Base-by-base conservation (phyloP, 257 asterid species). In the Solanum paucissectum region DNA sequence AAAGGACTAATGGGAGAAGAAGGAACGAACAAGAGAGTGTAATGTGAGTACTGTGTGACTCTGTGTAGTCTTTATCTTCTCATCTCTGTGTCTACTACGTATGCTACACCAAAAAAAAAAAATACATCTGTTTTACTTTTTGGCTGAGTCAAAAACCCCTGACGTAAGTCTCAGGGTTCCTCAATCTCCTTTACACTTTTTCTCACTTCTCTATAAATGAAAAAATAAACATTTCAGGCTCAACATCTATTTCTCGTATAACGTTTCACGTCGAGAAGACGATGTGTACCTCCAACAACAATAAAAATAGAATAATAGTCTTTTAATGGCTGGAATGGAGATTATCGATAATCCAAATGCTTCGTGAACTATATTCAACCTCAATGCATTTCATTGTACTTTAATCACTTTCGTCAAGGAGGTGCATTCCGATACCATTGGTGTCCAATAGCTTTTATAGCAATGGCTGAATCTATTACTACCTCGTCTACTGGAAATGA, bases 41-140 rank as follows among this genome's bases (percentile, higher is more conserved):
- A 81, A 62, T 82, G 89, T 42, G 60, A 42, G 32, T 25, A 69
- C 62, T 72, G 87, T 83, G 62, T 49, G 85, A 25, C n/a, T 82
- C 44, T 88, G 87, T 68, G 89, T 68, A n/a, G 49, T 60, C 90
- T 76, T 33, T 83, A 27, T 71, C 60, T 69, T 86, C 64, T 73
- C 34, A 25, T 83, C 73, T 62, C 44, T 89, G 16, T 4, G 81
- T 42, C 9, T 55, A 85, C 82, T 29, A 55, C 75, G 34, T 77
- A 66, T 32, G 42, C 75, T 88, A 49, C 42, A 46, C 36, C 10
- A 6, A 55, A 42, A 7, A 25, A 42, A n/a, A 13, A 5, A 29
- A 66, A 66, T 29, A 82, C 21, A 82, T 32, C 86, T 46, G 86
- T 82, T 82, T 29, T 82, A 49, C 86, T 49, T 82, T 79, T 49